Base-by-base conservation (phyloP, 305 asterid species). In the Fraxinus sp. region DNA sequence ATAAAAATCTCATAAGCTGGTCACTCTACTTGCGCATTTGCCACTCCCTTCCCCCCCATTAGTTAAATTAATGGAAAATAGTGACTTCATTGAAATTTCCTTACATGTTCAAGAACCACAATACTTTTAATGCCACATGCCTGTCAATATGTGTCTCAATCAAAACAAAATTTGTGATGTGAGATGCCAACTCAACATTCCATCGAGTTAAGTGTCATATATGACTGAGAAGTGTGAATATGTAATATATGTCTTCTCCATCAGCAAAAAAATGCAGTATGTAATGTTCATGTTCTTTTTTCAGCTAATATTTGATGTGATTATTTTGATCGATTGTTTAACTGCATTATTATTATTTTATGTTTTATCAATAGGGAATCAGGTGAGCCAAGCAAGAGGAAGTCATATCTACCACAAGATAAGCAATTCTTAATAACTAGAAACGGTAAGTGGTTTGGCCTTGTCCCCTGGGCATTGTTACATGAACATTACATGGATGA, bases 361-460 rank as follows among this genome's bases (percentile, higher is more conserved):
- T 59, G 10, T 82, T 83, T 24, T 83, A 33, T 85, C 20, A 79
- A 14, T 80, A 96, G 99, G 99, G 99, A 96, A 88, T 94, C 98
- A 0, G 98, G 99, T 32, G 98, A 96, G 83, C 94, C 98, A 78
- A 92, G 91, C 92, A 96, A 94, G 90, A 89, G 97, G 90, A 96
- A 96, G 91, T 90, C 99, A 74, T 96, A 93, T 89, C 89, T 96
- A 86, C 99, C 98, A 1, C 89, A 87, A 46, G 97, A 96, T 57
- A 96, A 94, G 87, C 99, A 96, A 85, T 94, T 93, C 87, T 80
- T 96, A 91, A 91, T 93, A 44, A 96, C 98, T 79, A 91, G 98
- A 88, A 96, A 96, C 44, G 99, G 99, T 94, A 76, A 81, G 85
- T 83, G 77, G 77, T 79, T 78, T 81, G 75, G 44, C 66, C 22